Conservation (phyloP, 2,329 filamentous ascomycete species). For the Sclerotinia sclerotiorum region DNA sequence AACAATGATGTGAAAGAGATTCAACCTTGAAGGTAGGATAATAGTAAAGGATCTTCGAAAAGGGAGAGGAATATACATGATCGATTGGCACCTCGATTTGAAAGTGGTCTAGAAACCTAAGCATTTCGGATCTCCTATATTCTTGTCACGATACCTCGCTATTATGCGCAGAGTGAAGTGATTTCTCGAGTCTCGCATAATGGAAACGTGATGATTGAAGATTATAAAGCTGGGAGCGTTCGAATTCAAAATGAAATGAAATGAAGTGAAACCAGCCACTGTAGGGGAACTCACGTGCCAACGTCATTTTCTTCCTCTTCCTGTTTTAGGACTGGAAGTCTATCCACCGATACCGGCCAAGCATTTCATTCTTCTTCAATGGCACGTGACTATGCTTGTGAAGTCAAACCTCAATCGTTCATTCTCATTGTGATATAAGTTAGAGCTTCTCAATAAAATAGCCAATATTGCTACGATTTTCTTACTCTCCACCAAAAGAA, state of each 20-base stretch:
- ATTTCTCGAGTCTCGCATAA: not conserved
- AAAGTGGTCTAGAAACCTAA: not conserved
- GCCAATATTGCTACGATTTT: not conserved
- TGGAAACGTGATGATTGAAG: not conserved
- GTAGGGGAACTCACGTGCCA: too few species aligned
- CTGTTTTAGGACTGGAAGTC: too few species aligned
- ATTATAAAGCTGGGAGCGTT: not conserved
- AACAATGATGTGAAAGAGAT: not conserved
- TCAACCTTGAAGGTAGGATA: not conserved
- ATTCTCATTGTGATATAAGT: too few species aligned
- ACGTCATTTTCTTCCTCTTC: too few species aligned
- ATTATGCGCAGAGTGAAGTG: not conserved
- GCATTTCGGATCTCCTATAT: not conserved
- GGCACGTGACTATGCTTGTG: too few species aligned
- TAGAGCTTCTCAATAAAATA: too few species aligned
- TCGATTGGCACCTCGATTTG: too few species aligned
- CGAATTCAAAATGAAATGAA: not conserved
- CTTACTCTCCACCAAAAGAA: too few species aligned
- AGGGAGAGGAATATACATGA: too few species aligned
- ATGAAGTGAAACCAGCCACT: not conserved
- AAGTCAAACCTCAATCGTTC: too few species aligned
- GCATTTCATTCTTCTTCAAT: too few species aligned
- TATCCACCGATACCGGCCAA: too few species aligned
- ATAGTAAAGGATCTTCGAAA: not conserved
- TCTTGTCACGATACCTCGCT: not conserved